phyloP scores from a whole-genome alignment of 139 green algal species.

The Chloropicon primus region DNA sequence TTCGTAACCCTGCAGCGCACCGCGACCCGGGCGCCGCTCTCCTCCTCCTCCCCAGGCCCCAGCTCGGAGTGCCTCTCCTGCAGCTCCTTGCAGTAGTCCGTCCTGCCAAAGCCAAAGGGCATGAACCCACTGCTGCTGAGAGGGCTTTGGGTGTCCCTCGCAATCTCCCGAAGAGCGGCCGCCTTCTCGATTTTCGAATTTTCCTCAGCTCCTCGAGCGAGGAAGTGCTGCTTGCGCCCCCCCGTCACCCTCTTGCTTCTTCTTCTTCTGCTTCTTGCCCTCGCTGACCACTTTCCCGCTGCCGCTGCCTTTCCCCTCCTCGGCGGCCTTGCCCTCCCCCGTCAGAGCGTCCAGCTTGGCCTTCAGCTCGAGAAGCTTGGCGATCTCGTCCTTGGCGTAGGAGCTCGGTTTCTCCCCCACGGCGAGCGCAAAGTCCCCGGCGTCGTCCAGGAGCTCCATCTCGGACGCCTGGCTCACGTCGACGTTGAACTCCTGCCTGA shows the following conservation, averaged over 20 bases:
- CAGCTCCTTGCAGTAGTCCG: neutral
- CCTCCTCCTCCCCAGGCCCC: constrained; percentile 4
- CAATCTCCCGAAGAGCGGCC: neutral
- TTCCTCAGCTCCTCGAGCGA: neutral
- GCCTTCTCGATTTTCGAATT: neutral
- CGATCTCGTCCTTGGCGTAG: neutral
- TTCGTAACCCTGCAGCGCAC: constrained; percentile 81
- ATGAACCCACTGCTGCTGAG: neutral
- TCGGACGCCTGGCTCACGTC: neutral
- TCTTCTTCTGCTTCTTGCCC: neutral
- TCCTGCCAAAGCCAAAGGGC: neutral
- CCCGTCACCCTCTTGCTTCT: neutral
- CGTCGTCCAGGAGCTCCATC: neutral
- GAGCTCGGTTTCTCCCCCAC: neutral
- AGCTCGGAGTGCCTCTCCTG: neutral
- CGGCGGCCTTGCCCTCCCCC: too few relatives aligned
- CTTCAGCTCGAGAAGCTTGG: neutral
- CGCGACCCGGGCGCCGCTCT: constrained; percentile 5
- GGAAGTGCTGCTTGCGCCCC: neutral
- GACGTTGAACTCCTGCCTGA: neutral
- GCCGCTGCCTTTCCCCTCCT: too few relatives aligned
- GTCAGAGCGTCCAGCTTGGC: neutral
- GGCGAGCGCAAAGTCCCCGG: neutral
- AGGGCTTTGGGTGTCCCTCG: neutral
- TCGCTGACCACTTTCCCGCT: too few relatives aligned